A percentile compares a stretch with the other conserved stretches of the same genome.
Conservation (phyloP, 768 basidiomycete species). For the Suillus alpinus region DNA sequence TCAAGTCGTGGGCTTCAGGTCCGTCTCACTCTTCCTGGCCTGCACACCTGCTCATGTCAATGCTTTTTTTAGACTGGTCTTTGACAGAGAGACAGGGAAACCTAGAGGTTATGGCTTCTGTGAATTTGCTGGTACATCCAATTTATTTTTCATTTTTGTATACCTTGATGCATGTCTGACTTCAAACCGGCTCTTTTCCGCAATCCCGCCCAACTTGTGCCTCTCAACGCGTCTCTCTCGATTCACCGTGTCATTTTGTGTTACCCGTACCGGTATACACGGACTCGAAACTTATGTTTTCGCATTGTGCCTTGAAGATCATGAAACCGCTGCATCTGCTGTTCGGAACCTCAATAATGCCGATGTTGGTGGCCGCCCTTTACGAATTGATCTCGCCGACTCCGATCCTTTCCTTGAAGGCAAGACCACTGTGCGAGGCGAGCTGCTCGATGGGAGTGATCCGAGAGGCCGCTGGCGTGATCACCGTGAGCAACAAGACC, state of each 20-base stretch:
- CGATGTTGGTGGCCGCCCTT: constrained; percentile 87
- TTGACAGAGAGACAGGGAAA: constrained; percentile 91
- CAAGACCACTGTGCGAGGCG: constrained; percentile 84
- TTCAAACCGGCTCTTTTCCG: constrained; percentile 24
- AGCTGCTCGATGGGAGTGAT: constrained; percentile 66
- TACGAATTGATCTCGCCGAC: constrained; percentile 93
- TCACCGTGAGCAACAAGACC: constrained; percentile 51
- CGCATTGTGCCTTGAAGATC: constrained; percentile 51
- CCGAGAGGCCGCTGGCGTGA: constrained; percentile 37
- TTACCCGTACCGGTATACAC: background rate
- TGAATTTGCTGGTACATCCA: constrained; percentile 81
- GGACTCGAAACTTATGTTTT: background rate
- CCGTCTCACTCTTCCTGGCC: background rate
- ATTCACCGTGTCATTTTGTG: constrained; percentile 15
- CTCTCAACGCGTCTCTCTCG: constrained; percentile 8
- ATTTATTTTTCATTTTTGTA: constrained; percentile 26
- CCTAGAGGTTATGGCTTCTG: constrained; percentile 93
- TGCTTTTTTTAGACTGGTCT: constrained; percentile 60
- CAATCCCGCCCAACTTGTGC: constrained; percentile 9
- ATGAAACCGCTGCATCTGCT: constrained; percentile 93
- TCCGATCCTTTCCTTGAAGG: constrained; percentile 91
- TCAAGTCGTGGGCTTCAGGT: constrained; percentile 88
- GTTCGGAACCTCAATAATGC: constrained; percentile 94
- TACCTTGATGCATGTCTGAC: constrained; percentile 35
- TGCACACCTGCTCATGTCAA: constrained; percentile 2